Percentiles rank a stretch among this genome's conserved stretches.
Evolutionary conservation across 2,329 filamentous ascomycete genomes (phyloP).

Genomic region (Fusarium begoniae): DNA sequence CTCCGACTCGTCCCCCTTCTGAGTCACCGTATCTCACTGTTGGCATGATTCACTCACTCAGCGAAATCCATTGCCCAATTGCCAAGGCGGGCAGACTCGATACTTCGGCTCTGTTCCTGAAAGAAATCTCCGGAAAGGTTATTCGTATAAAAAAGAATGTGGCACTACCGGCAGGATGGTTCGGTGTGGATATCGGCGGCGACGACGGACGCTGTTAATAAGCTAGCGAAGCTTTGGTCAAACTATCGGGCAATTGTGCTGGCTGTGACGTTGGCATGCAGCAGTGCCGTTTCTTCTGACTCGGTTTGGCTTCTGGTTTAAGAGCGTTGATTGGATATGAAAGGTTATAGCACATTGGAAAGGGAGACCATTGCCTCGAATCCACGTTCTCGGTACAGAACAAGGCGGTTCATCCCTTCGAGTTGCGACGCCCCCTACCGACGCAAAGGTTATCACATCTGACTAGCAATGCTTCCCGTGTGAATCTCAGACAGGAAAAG

Average conservation of each 20-base stretch:
- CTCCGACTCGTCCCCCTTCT: neutral
- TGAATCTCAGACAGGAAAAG: conserved; percentile 33
- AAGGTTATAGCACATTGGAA: neutral
- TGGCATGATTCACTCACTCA: neutral
- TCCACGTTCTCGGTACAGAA: conserved; percentile 5
- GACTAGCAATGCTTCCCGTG: conserved; percentile 33
- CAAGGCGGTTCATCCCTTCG: conserved; percentile 5
- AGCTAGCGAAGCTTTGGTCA: conserved; percentile 27
- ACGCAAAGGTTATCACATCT: conserved; percentile 25
- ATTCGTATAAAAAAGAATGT: conserved; percentile 28
- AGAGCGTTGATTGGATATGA: conserved; percentile 16
- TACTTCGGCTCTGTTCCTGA: conserved; percentile 24
- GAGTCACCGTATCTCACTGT: neutral
- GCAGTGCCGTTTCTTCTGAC: conserved; percentile 9
- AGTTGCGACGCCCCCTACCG: conserved; percentile 14
- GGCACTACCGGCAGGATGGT: conserved; percentile 35
- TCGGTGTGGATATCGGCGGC: conserved; percentile 34
- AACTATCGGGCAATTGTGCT: conserved; percentile 25
- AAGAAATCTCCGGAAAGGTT: conserved; percentile 34
- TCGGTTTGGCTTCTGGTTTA: neutral
- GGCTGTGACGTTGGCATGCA: conserved; percentile 21
- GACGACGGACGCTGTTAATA: conserved; percentile 13
- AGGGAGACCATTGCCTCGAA: conserved; percentile 14
- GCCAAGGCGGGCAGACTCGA: conserved; percentile 20
- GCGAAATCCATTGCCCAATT: neutral